Evolutionary conservation across 2,329 filamentous ascomycete species (phyloP).

Genomic region (Ascosphaera apis): DNA sequence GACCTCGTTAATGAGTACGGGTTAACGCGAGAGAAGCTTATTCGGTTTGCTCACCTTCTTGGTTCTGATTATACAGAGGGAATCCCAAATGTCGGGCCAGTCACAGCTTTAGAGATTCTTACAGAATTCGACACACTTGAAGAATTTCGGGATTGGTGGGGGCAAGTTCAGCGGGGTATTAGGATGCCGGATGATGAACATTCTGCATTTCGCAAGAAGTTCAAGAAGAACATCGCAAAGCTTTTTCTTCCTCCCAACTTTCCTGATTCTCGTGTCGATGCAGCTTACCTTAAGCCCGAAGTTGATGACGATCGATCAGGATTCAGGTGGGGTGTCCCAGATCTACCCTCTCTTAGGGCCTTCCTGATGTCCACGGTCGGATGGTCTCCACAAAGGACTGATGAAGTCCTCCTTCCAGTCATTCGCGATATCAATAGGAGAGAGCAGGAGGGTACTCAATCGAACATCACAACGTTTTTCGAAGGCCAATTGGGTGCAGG

Average conservation of each 20-base stretch:
- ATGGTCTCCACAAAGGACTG: slow-evolving; percentile 76
- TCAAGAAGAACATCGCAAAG: slow-evolving; percentile 61
- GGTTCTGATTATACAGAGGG: slow-evolving; percentile 93
- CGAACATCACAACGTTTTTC: slow-evolving; percentile 89
- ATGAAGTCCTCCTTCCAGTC: slow-evolving; percentile 87
- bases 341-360: slow-evolving; percentile 58
- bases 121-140: slow-evolving; percentile 58
- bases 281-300: slow-evolving; percentile 68
- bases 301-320: slow-evolving; percentile 55
- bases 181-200: slow-evolving; percentile 34
- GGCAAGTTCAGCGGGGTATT: slow-evolving; percentile 44
- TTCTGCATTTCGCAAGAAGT: slow-evolving; percentile 55
- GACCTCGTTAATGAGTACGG: slow-evolving; percentile 82
- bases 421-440: slow-evolving; percentile 86
- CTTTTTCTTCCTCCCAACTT: slow-evolving; percentile 67
- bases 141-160: slow-evolving; percentile 79
- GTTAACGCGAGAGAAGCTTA: slow-evolving; percentile 65
- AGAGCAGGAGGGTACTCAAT: slow-evolving; percentile 74
- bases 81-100: slow-evolving; percentile 70
- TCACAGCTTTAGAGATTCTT: slow-evolving; percentile 82
- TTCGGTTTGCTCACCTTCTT: slow-evolving; percentile 70
- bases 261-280: slow-evolving; percentile 52
- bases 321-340: slow-evolving; percentile 92
- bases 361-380: slow-evolving; percentile 87
- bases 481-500: slow-evolving; percentile 36